phyloP scores from a whole-genome alignment of 352 stramenopile genomes.

The Globisporangium emineosum region DNA sequence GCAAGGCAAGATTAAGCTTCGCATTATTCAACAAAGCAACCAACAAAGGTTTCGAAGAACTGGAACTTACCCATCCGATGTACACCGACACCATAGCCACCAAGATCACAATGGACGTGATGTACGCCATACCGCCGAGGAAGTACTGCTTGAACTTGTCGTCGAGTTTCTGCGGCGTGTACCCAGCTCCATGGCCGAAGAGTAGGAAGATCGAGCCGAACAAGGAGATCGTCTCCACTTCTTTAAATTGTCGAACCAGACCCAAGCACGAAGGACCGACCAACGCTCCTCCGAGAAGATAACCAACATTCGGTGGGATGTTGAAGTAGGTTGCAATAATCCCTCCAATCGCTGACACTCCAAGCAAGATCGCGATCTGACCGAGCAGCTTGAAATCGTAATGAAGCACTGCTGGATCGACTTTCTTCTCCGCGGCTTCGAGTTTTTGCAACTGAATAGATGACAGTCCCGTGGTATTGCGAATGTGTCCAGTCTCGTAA shows the following conservation, averaged over 20 bases:
- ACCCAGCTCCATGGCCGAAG: conserved; percentile 85
- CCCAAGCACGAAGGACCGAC: conserved; percentile 88
- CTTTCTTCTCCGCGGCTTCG: conserved; percentile 74
- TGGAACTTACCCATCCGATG: conserved; percentile 55
- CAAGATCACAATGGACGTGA: conserved; percentile 60
- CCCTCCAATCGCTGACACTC: conserved; percentile 83
- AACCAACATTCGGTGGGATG: conserved; percentile 88
- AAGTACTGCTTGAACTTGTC: conserved; percentile 73
- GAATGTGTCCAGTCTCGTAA: conserved; percentile 79
- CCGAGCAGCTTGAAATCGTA: conserved; percentile 86
- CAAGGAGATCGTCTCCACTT: conserved; percentile 92
- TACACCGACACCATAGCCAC: conserved; percentile 69
- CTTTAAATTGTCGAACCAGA: conserved; percentile 84
- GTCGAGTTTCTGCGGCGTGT: conserved; percentile 64
- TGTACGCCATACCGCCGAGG: conserved; percentile 69
- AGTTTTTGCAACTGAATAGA: conserved; percentile 68
- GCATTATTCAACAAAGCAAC: background rate
- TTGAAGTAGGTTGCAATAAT: conserved; percentile 88
- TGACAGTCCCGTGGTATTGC: conserved; percentile 69
- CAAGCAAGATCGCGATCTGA: conserved; percentile 78
- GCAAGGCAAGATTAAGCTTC: conserved; percentile 6
- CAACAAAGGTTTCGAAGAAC: background rate
- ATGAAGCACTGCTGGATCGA: conserved; percentile 79
- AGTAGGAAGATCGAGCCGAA: conserved; percentile 93
- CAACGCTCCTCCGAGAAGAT: conserved; percentile 87